Evolutionary conservation across 192 early-diverging fungal genomes (phyloP).

Genomic region (Chytriomyces hyalinus): DNA sequence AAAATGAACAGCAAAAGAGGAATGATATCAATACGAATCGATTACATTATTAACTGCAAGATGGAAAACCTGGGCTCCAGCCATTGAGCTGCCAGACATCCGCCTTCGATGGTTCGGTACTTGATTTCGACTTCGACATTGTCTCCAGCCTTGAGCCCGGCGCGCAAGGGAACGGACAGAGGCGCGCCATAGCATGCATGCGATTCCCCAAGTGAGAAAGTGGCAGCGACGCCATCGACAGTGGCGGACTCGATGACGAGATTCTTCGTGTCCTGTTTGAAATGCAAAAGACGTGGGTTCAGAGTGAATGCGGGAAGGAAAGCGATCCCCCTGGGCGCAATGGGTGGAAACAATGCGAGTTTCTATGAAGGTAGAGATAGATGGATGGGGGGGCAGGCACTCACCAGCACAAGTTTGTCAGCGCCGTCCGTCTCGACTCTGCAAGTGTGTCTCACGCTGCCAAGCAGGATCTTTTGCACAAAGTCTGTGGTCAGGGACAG

Average conservation of each 20-base stretch:
- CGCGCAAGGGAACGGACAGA: slow-evolving; percentile 65
- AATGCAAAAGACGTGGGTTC: not conserved
- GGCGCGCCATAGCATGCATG: slow-evolving; percentile 68
- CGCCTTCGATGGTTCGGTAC: slow-evolving; percentile 75
- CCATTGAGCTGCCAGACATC: slow-evolving; percentile 92
- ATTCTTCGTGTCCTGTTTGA: slow-evolving; percentile 30
- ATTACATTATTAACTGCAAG: too few relatives aligned
- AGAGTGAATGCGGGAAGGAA: slow-evolving; percentile 14
- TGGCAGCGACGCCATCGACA: not conserved
- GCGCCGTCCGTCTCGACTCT: slow-evolving; percentile 59
- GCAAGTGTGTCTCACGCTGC: slow-evolving; percentile 69
- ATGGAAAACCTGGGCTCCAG: slow-evolving; percentile 69
- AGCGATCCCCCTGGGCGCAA: not conserved
- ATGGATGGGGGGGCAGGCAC: slow-evolving; percentile 8
- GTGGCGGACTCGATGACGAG: slow-evolving; percentile 11
- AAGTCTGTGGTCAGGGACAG: slow-evolving; percentile 82
- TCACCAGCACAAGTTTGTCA: slow-evolving; percentile 59
- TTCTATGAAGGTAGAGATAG: not conserved
- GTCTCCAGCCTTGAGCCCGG: slow-evolving; percentile 37
- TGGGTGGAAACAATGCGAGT: not conserved
- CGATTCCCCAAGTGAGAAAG: slow-evolving; percentile 39
- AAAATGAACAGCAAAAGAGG: too few relatives aligned
- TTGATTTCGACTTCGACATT: slow-evolving; percentile 62
- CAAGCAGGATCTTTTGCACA: slow-evolving; percentile 66
- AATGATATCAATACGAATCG: too few relatives aligned